Evolutionary conservation across 75 land plant genomes (phyloP).

Genomic region (Selaginella moellendorffii): DNA sequence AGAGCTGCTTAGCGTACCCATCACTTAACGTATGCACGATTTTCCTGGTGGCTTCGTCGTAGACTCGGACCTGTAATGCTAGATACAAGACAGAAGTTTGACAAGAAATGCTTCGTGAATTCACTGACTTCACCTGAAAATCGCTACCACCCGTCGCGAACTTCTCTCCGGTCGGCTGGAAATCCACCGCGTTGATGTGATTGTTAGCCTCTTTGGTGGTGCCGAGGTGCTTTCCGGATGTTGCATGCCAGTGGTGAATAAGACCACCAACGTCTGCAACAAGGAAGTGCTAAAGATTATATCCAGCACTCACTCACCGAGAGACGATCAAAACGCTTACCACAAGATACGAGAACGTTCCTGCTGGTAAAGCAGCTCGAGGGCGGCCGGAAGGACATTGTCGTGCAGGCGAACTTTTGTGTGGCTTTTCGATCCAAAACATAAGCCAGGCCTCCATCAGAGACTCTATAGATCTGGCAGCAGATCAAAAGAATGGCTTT

Average conservation of each 20-base stretch:
- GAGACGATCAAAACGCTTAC: conserved; percentile 11
- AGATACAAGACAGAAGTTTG: not conserved
- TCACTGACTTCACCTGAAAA: conserved; percentile 14
- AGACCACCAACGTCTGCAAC: conserved; percentile 21
- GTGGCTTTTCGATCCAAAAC: conserved; percentile 14
- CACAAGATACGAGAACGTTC: conserved; percentile 21
- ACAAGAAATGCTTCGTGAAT: not conserved
- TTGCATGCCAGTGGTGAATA: conserved; percentile 31
- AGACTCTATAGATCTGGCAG: conserved; percentile 22
- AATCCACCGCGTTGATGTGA: conserved; percentile 19
- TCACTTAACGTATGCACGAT: conserved; percentile 10
- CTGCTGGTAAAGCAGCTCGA: conserved; percentile 1
- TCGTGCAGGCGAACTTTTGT: conserved; percentile 11
- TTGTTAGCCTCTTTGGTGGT: conserved; percentile 13
- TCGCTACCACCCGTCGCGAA: conserved; percentile 29
- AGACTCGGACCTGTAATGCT: conserved; percentile 17
- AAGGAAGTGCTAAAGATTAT: not conserved
- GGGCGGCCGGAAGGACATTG: conserved; percentile 20
- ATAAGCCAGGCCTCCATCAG: conserved; percentile 13
- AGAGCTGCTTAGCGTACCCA: conserved; percentile 14
- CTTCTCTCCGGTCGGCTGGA: conserved; percentile 15
- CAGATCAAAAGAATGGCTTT: not conserved
- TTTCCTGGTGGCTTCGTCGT: conserved; percentile 20
- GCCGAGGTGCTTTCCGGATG: conserved; percentile 22
- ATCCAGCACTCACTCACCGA: too few relatives aligned